Evolutionary conservation across 73 alveolate species (phyloP).

Genomic region (Blepharisma stoltei): DNA sequence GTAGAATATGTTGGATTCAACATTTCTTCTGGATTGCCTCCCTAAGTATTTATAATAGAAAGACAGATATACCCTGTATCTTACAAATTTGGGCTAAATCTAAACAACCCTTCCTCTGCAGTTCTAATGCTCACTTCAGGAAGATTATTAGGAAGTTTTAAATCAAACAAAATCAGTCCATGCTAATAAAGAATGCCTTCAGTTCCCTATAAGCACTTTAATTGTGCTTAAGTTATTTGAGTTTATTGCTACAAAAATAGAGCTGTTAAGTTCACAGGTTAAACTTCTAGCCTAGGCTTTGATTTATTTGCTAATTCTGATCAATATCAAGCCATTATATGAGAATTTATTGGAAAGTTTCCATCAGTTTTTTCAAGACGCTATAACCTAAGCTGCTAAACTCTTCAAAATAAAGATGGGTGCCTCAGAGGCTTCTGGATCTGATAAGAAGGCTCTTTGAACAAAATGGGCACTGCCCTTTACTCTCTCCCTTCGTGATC

Average conservation of each 20-base stretch:
- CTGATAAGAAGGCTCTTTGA: too few species aligned
- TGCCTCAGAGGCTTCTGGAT: too few species aligned
- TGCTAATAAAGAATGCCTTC: conserved; percentile 71
- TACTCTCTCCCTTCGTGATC: too few species aligned
- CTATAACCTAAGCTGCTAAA: too few species aligned
- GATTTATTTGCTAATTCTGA: too few species aligned
- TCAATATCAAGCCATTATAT: too few species aligned
- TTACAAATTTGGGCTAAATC: conserved; percentile 72
- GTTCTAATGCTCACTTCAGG: conserved; percentile 56
- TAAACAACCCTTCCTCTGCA: conserved; percentile 62
- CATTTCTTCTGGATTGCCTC: conserved; percentile 65
- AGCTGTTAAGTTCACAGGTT: not conserved
- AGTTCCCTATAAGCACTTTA: conserved; percentile 64
- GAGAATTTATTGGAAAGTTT: too few species aligned
- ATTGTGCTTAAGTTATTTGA: conserved; percentile 48
- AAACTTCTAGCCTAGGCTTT: not conserved
- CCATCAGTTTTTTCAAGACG: too few species aligned
- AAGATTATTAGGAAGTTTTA: conserved; percentile 55
- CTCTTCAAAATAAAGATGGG: too few species aligned
- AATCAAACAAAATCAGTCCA: conserved; percentile 64
- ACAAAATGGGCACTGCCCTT: too few species aligned
- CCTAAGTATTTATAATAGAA: conserved; percentile 67
- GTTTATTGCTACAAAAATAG: conserved; percentile 62
- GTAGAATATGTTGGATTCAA: conserved; percentile 58
- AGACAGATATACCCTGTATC: conserved; percentile 67